Evolutionary conservation across 192 early-diverging fungal species (phyloP).

Genomic region (Obelidium mucronatum): DNA sequence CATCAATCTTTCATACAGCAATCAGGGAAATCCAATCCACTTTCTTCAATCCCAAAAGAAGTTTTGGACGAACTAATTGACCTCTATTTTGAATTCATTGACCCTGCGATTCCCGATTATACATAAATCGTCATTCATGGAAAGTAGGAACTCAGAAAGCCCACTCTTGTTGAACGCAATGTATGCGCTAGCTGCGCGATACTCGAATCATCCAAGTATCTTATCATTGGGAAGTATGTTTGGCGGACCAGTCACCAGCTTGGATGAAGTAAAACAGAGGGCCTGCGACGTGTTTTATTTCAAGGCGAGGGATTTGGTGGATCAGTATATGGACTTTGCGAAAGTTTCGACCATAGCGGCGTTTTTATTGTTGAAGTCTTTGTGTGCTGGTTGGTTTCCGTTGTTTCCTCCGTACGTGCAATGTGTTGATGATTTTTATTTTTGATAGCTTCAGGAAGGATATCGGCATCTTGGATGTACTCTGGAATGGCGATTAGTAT

Average conservation of each 20-base stretch:
- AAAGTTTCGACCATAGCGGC: conserved; percentile 43
- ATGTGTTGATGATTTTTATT: background rate
- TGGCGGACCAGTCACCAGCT: background rate
- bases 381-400: conserved; percentile 55
- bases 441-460: conserved; percentile 31
- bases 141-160: conserved; percentile 21
- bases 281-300: conserved; percentile 51
- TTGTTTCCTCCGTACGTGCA: too few relatives aligned
- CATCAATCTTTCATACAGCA: too few relatives aligned
- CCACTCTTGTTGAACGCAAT: conserved; percentile 53
- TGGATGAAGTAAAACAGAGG: conserved; percentile 3
- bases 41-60: conserved; percentile 40
- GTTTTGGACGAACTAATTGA: conserved; percentile 45
- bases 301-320: conserved; percentile 49
- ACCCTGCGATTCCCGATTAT: conserved; percentile 44
- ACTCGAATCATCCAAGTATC: conserved; percentile 45
- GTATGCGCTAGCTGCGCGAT: conserved; percentile 53
- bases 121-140: conserved; percentile 40
- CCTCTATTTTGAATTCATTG: conserved; percentile 47
- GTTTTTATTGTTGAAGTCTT: conserved; percentile 41
- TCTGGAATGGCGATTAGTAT: conserved; percentile 59
- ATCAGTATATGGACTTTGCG: conserved; percentile 53
- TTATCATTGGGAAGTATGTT: background rate
- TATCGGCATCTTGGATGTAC: conserved; percentile 57
- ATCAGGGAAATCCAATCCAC: background rate